Evolutionary conservation across 2,329 filamentous ascomycete species (phyloP).

Genomic region (Sporothrix euskadiensis): DNA sequence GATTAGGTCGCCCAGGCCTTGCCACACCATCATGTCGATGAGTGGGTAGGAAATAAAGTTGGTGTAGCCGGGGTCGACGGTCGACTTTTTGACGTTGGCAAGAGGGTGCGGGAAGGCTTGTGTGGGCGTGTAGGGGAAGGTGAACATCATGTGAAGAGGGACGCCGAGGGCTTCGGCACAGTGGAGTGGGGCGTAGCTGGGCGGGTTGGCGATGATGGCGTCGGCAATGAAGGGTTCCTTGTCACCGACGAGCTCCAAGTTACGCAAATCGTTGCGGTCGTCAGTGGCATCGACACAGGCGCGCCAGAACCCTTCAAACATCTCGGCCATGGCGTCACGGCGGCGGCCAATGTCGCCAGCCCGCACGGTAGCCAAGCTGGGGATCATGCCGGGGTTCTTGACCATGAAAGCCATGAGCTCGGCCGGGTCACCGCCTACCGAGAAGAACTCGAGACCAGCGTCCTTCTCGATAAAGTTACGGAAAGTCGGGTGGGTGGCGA

Average conservation of each 20-base stretch:
- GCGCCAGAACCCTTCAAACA: constrained; percentile 82
- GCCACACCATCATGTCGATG: constrained; percentile 88
- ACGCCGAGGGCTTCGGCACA: constrained; percentile 77
- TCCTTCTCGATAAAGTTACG: constrained; percentile 73
- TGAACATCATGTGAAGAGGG: constrained; percentile 85
- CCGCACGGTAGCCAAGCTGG: constrained; percentile 69
- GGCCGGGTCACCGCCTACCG: constrained; percentile 73
- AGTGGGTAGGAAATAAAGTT: constrained; percentile 81
- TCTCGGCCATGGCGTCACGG: constrained; percentile 71
- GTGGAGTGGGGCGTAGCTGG: constrained; percentile 75
- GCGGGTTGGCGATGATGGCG: constrained; percentile 83
- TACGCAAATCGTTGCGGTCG: constrained; percentile 62
- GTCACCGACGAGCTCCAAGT: constrained; percentile 64
- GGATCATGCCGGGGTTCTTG: constrained; percentile 77
- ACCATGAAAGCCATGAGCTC: constrained; percentile 90
- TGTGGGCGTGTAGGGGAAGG: constrained; percentile 77
- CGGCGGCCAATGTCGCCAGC: constrained; percentile 70
- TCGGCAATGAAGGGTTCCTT: constrained; percentile 67
- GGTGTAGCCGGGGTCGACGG: constrained; percentile 69
- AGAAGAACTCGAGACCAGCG: constrained; percentile 75
- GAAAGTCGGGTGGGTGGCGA: constrained; percentile 78
- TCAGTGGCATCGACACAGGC: constrained; percentile 74
- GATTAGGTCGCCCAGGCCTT: constrained; percentile 77
- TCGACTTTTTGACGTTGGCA: constrained; percentile 71
- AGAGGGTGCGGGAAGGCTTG: constrained; percentile 75